Evolutionary conservation across 2,329 filamentous ascomycete genomes (phyloP), one percentile per base, ranked within the genome.

Genomic region (Nemania bipapillata): DNA sequence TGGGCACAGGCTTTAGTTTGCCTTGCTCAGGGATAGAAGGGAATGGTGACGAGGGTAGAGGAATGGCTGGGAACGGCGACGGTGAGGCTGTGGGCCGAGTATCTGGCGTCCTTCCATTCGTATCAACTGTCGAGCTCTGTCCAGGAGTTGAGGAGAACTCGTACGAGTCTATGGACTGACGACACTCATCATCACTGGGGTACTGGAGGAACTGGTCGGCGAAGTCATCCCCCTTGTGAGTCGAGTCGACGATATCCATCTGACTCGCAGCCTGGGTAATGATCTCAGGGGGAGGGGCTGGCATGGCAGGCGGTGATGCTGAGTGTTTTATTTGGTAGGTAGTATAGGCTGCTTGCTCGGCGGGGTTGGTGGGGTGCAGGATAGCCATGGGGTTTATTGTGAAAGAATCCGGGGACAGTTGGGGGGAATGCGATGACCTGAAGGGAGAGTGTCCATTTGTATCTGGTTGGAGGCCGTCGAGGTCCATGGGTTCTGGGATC

Each of bases 401-500:
- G 69, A 77, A 78, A 28, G 74, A 71, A 45, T 77, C 75, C 5
- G 73, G 65, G 3, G 72, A 70, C 11, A 77, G 67, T 50, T 70
- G 68, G 69, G 77, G 77, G 35, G 77, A 79, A 59, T 76, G 73
- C 17, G 77, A 79, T 28, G 60, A 56, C 35, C 73, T 72, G 50
- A 77, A 72, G 62, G 70, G 69, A 63, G 76, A 74, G 50, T 73
- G 68, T 24, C 70, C 69, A 66, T 70, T 68, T 59, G 68, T 55
- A 58, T 63, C 63, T 59, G 72, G 67, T 26, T 73, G 70, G 55
- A 70, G 66, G 32, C 71, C 71, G 58, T 77, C 75, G 26, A 77
- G 54, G 37, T 79, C 74, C 77, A 79, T 78, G 28, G 77, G 77
- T 58, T 78, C 77, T 61, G 77, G 78, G 67, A 79, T 78, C 52